Conservation (phyloP, 1,284 basidiomycete species). For the Marasmius oreades region DNA sequence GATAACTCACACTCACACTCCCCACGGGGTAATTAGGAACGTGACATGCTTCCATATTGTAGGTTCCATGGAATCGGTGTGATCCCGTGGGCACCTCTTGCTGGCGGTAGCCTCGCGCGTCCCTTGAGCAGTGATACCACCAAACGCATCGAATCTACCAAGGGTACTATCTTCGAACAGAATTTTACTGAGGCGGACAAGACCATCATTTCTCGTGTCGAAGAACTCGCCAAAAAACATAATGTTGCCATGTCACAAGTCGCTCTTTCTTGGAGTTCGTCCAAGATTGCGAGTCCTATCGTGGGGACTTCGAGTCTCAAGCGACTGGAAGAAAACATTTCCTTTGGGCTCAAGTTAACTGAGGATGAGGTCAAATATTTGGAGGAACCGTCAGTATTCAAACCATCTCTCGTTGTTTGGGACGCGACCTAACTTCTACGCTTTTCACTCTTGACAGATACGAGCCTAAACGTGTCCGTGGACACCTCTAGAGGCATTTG, state of each 20-base stretch:
- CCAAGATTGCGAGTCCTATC: constrained; percentile 17
- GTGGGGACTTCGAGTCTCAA: constrained; percentile 23
- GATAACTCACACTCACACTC: background rate
- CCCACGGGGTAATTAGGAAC: constrained; percentile 12
- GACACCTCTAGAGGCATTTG: too few relatives aligned
- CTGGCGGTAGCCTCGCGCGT: constrained; percentile 15
- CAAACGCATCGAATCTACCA: constrained; percentile 1
- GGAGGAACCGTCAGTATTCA: constrained; percentile 23
- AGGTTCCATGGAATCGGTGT: constrained; percentile 20
- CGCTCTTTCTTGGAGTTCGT: constrained; percentile 12
- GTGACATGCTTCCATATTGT: constrained; percentile 21
- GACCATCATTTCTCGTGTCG: constrained; percentile 7
- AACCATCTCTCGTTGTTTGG: background rate
- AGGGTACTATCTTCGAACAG: constrained; percentile 1
- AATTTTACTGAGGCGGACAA: constrained; percentile 4
- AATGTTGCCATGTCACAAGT: constrained; percentile 10
- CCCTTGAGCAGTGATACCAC: constrained; percentile 29
- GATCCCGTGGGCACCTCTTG: constrained; percentile 19
- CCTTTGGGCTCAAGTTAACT: constrained; percentile 19
- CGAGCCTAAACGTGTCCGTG: constrained; percentile 1
- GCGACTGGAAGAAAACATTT: constrained; percentile 21
- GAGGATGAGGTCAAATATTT: constrained; percentile 25
- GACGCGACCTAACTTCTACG: background rate
- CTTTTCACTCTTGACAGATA: background rate
- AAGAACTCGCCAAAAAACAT: constrained; percentile 1